Evolutionary conservation across 306 rosid genomes (phyloP).

Genomic region (Glycine latifolia): DNA sequence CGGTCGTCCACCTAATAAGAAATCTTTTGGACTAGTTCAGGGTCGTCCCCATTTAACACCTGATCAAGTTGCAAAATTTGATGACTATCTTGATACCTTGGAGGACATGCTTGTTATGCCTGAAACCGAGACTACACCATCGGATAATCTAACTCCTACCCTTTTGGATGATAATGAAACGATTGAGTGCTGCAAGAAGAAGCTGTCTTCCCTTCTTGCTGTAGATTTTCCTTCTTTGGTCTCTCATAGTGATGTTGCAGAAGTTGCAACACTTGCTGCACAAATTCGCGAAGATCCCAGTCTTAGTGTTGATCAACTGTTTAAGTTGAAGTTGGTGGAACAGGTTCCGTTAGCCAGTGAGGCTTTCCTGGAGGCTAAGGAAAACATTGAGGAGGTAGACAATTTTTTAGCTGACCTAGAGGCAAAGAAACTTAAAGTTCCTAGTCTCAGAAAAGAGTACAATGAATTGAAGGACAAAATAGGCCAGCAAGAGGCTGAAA

Average conservation of each 20-base stretch:
- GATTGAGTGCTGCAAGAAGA: slow-evolving; percentile 32
- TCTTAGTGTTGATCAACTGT: slow-evolving; percentile 39
- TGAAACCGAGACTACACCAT: background rate
- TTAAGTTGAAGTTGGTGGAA: slow-evolving; percentile 47
- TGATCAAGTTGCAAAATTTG: slow-evolving; percentile 33
- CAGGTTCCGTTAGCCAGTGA: slow-evolving; percentile 38
- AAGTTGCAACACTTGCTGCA: slow-evolving; percentile 38
- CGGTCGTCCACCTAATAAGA: background rate
- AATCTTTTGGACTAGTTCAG: background rate
- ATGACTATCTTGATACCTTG: slow-evolving; percentile 40
- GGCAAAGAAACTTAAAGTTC: slow-evolving; percentile 35
- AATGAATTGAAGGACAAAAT: slow-evolving; percentile 36
- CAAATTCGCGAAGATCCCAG: slow-evolving; percentile 40
- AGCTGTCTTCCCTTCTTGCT: slow-evolving; percentile 49
- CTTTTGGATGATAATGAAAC: slow-evolving; percentile 11
- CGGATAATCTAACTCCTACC: background rate
- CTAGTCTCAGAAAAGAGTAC: slow-evolving; percentile 35
- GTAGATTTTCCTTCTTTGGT: slow-evolving; percentile 46
- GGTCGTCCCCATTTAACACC: background rate
- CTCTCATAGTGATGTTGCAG: slow-evolving; percentile 24
- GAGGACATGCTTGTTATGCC: slow-evolving; percentile 44
- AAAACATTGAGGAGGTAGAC: slow-evolving; percentile 33
- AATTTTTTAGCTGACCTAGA: slow-evolving; percentile 38
- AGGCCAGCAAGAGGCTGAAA: slow-evolving; percentile 26
- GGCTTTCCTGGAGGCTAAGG: slow-evolving; percentile 41